Evolutionary conservation across 2,329 filamentous ascomycete species (phyloP), one percentile per base, ranked within the genome.

Genomic region (Apiospora sp.): DNA sequence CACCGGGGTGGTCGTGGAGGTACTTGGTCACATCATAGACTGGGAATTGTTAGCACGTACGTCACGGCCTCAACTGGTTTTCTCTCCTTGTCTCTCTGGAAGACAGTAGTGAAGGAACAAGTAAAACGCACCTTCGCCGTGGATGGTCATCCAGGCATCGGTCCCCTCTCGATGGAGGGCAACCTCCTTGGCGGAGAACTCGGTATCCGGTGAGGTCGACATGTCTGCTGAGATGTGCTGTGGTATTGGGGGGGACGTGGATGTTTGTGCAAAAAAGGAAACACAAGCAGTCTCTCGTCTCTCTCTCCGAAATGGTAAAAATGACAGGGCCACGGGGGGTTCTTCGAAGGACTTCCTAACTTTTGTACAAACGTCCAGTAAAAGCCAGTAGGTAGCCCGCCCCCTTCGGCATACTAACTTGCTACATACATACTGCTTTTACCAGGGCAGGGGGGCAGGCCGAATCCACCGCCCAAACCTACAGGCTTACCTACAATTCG

Each of bases 1-100:
- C 94, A 77, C 94, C 94, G 71, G 90, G 90, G 74, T 92, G 90
- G 72, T 92, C 89, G 34, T 87, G 81, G 1, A 89, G 73, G 74
- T 91, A 92, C 61, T 86, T 84, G 1, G 89, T 87, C 14, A 91
- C 81, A 78, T 92, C 83, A 76, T 90, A 91, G 1, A 92, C 90
- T 89, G 48, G 19, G 16, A 24, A 30, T 4, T 16, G 69, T 74
- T 70, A 74, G 72, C 64, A 22, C 10, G 37, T 41, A 3, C 5
- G 16, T 8, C 16, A 10, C 41, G 22, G 37, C 7, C 10, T 41
- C 7, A 10, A 41, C 6, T 41, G 5, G 37, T 1, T 41, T 41
- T 41, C 7, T 41, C 37, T 10, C 10, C 37, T 37, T 37, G 7
- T 64, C 70, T 64, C 43, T 67, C 54, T n/a, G 58, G 19, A 3